phyloP scores from a whole-genome alignment of 805 yeast species.

The Suhomyces pyralidae region DNA sequence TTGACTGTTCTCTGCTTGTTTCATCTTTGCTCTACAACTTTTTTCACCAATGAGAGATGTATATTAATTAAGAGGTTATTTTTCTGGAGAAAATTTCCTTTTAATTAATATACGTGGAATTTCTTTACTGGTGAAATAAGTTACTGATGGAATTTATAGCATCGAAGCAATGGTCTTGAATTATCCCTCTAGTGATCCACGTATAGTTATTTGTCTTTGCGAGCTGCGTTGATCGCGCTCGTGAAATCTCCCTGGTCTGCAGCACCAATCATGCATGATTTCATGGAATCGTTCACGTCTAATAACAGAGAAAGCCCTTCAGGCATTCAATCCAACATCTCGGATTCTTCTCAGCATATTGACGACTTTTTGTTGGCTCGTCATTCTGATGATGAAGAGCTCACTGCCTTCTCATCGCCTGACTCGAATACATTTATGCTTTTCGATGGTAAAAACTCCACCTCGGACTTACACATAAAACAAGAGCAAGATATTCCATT shows the following conservation, averaged over 20 bases:
- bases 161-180: conserved; percentile 29
- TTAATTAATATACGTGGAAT: conserved; percentile 25
- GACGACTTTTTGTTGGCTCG: conserved; percentile 14
- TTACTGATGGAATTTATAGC: conserved; percentile 24
- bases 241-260: conserved; percentile 27
- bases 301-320: conserved; percentile 6
- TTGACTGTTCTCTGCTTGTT: conserved; percentile 32
- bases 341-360: conserved; percentile 3
- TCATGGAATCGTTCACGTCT: conserved; percentile 17
- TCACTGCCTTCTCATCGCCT: conserved; percentile 1
- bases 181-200: conserved; percentile 8
- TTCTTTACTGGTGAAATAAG: conserved; percentile 1
- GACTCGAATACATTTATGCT: conserved; percentile 1
- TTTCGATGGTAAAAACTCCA: background rate
- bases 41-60: conserved; percentile 6
- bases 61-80: conserved; percentile 17
- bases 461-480: background rate
- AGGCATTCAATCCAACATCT: background rate
- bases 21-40: conserved; percentile 3
- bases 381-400: conserved; percentile 3
- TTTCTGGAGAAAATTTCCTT: conserved; percentile 11
- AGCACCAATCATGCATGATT: conserved; percentile 38
- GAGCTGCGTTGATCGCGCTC: conserved; percentile 1
- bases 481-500: conserved; percentile 14
- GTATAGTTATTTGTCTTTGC: conserved; percentile 4